Conservation (phyloP, 1,284 basidiomycete species). For the Inonotus hispidus region DNA sequence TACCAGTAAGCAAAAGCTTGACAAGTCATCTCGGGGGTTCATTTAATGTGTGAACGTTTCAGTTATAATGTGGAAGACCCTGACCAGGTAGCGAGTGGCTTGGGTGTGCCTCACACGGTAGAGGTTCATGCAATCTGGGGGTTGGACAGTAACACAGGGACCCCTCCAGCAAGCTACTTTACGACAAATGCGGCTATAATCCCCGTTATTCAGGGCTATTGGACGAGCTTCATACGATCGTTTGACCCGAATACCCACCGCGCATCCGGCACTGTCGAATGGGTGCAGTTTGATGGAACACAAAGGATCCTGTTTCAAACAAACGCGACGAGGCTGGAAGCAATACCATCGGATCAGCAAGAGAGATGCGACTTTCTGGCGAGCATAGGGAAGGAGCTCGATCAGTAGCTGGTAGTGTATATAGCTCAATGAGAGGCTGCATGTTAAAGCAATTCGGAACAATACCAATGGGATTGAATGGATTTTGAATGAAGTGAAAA, state of each 20-base stretch:
- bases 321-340: constrained; percentile 22
- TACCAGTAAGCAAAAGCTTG: constrained; percentile 5
- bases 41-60: neutral
- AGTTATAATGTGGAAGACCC: constrained; percentile 23
- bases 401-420: constrained; percentile 13
- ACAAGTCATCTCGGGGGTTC: neutral
- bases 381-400: constrained; percentile 16
- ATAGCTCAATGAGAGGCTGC: neutral
- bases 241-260: constrained; percentile 17
- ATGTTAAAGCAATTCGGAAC: too few species aligned
- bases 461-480: too few species aligned
- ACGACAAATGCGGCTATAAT: constrained; percentile 19
- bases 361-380: constrained; percentile 21
- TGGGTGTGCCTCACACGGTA: constrained; percentile 21
- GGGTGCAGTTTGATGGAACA: constrained; percentile 14
- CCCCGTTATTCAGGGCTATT: constrained; percentile 20
- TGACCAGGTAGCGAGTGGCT: constrained; percentile 14
- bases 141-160: constrained; percentile 18
- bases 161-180: constrained; percentile 17
- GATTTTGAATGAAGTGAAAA: too few species aligned
- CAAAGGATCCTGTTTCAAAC: constrained; percentile 21
- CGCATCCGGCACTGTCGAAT: constrained; percentile 12
- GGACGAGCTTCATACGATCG: constrained; percentile 23
- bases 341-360: constrained; percentile 17
- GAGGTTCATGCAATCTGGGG: constrained; percentile 22